These are phyloP conservation scores for Chalaropsis thielavioides DNA, from an alignment of 2,329 filamentous ascomycete species.

Conservation along the genomic window DNA sequence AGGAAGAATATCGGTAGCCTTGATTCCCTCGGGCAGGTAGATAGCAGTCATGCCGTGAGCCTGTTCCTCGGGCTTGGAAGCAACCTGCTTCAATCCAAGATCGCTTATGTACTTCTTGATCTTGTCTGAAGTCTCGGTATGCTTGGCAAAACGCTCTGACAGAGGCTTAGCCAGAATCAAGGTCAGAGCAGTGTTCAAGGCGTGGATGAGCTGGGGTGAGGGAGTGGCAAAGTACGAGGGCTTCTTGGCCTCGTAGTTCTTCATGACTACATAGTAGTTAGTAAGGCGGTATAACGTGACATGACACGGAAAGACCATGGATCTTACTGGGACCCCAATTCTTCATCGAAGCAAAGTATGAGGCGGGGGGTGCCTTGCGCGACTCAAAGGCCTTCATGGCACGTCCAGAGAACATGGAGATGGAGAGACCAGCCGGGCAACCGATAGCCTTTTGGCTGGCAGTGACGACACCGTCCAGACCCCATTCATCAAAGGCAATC, in stretches of 20 bases:
- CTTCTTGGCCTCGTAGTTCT: conserved; percentile 97
- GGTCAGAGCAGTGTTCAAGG: conserved; percentile 73
- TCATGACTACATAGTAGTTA: conserved; percentile 53
- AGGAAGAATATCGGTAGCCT: conserved; percentile 69
- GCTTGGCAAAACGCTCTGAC: conserved; percentile 66
- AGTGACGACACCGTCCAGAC: conserved; percentile 80
- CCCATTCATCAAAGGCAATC: conserved; percentile 91
- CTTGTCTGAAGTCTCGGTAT: conserved; percentile 64
- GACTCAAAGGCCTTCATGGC: conserved; percentile 69
- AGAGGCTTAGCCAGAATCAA: conserved; percentile 75
- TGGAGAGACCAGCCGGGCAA: conserved; percentile 83
- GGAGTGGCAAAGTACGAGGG: conserved; percentile 96
- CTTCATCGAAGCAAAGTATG: conserved; percentile 93
- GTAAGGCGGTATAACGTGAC: conserved; percentile 7
- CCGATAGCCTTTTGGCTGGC: conserved; percentile 96
- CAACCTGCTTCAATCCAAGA: conserved; percentile 76
- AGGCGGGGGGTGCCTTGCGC: conserved; percentile 65
- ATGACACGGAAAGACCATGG: background rate
- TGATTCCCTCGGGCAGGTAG: conserved; percentile 74
- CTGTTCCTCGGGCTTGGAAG: conserved; percentile 73
- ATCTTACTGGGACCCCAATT: conserved; percentile 82
- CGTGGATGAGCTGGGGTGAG: conserved; percentile 83
- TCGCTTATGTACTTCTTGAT: conserved; percentile 72
- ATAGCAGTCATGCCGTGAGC: conserved; percentile 97
- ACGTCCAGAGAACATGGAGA: conserved; percentile 81